Conservation (phyloP, 305 asterid species). For the Solanum chacoense region DNA sequence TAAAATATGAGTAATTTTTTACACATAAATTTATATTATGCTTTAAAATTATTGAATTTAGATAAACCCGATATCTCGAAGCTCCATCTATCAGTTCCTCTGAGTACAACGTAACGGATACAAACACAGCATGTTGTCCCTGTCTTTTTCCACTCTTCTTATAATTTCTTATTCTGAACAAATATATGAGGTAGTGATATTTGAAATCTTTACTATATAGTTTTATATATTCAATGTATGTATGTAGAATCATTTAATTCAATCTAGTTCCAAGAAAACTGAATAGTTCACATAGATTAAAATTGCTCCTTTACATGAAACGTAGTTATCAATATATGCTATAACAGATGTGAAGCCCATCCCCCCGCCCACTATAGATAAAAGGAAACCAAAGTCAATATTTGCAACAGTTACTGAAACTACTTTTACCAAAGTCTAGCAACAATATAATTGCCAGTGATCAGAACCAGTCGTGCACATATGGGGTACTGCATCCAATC, state of each 20-base stretch:
- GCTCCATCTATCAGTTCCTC: neutral
- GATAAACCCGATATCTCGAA: neutral
- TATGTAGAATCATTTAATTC: neutral
- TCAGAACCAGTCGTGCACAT: neutral
- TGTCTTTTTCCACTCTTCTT: neutral
- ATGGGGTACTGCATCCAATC: neutral
- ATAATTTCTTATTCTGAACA: neutral
- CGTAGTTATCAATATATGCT: neutral
- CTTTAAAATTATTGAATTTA: neutral
- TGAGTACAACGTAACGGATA: neutral
- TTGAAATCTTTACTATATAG: neutral
- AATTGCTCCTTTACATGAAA: neutral
- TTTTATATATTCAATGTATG: neutral
- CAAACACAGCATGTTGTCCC: neutral
- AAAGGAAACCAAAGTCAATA: neutral
- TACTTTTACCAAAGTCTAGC: neutral
- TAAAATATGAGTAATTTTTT: neutral
- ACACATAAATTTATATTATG: neutral
- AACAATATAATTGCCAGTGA: neutral
- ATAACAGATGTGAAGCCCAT: neutral
- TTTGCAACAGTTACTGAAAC: neutral
- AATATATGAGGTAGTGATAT: neutral
- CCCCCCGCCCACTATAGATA: neutral
- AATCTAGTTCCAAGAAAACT: neutral
- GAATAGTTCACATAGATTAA: neutral